These are phyloP conservation scores for Gonapodya prolifera DNA, from an alignment of 192 early-diverging fungal species.

Conservation along the genomic window DNA sequence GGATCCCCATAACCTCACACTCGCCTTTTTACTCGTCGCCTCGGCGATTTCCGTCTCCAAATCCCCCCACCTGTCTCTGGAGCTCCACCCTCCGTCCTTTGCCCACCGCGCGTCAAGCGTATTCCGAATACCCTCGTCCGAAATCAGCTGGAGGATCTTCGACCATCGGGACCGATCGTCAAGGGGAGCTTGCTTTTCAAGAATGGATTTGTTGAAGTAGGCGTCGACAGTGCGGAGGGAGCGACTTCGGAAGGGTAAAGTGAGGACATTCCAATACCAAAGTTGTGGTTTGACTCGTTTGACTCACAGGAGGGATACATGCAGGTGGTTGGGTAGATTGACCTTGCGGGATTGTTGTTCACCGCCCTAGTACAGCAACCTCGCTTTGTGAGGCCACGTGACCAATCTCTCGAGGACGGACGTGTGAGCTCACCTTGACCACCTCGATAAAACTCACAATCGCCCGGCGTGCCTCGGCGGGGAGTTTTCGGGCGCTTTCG, in stretches of 20 bases:
- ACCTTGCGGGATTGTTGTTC: constrained; percentile 62
- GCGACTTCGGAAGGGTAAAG: constrained; percentile 24
- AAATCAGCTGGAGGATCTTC: constrained; percentile 62
- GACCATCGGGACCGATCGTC: constrained; percentile 45
- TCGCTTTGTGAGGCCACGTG: too few species aligned
- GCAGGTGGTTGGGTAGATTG: constrained; percentile 42
- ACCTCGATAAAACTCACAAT: constrained; percentile 77
- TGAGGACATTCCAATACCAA: neutral
- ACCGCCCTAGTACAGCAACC: constrained; percentile 49
- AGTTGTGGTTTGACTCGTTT: constrained; percentile 10
- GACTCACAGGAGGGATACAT: constrained; percentile 55
- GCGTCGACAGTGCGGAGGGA: constrained; percentile 48
- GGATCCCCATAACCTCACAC: neutral
- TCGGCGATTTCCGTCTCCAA: constrained; percentile 16
- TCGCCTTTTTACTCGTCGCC: neutral
- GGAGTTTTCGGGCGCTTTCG: constrained; percentile 65
- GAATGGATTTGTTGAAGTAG: constrained; percentile 59
- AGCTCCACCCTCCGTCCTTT: constrained; percentile 9
- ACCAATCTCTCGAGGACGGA: too few species aligned
- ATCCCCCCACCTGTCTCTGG: constrained; percentile 30
- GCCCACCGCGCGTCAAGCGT: constrained; percentile 28
- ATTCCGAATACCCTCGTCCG: constrained; percentile 45
- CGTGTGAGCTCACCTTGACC: constrained; percentile 17
- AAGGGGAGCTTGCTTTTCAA: constrained; percentile 64
- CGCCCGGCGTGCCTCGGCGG: constrained; percentile 59